Base-by-base conservation (phyloP, 2,329 filamentous ascomycete species). In the Talaromyces sp. region DNA sequence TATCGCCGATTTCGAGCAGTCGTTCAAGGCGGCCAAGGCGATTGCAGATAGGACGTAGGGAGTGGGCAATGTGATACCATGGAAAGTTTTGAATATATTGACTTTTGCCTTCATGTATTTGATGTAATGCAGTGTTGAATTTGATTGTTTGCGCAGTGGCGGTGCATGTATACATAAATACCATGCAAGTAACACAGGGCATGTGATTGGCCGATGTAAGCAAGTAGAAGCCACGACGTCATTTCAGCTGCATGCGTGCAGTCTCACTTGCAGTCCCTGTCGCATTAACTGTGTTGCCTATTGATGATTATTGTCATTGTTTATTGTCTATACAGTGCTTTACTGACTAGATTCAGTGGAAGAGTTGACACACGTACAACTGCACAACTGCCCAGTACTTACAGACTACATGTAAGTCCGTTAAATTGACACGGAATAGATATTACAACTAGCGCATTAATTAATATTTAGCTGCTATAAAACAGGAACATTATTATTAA, bases 1-100 rank as follows among this genome's bases (percentile, higher is more conserved):
- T 69, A 94, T 96, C 71, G 89, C 87, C 68, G 93, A 97, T 77
- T 97, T 97, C 73, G 88, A 93, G 75, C 92, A 96, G 80, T 90
- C 90, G 0, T 95, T 97, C 77, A 83, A 85, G 71, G 82, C 57
- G 3, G 50, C 65, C n/a, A 65, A 65, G 58, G 46, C 48, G 11
- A 21, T 62, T 35, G 53, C 54, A 26, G 60, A 62, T 38, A 31
- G 60, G 55, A 27, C 60, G 7, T 24, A 35, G 19, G 29, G 41
- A 27, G 26, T 19, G 43, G 43, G 43, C 43, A 24, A 11, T 43
- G 32, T 46, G 43, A 46, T 46, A 46, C 43, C 43, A 46, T 46
- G 17, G 10, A 24, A 46, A 8, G 5, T 38, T 38, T 38, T 14
- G 17, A n/a, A 7, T 38, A 12, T 14, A 1, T 35, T 35, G 12